Evolutionary conservation across 1,139 yeast genomes (phyloP), one percentile per base, ranked within the genome.

Genomic region (Arxiozyma heterogenica): DNA sequence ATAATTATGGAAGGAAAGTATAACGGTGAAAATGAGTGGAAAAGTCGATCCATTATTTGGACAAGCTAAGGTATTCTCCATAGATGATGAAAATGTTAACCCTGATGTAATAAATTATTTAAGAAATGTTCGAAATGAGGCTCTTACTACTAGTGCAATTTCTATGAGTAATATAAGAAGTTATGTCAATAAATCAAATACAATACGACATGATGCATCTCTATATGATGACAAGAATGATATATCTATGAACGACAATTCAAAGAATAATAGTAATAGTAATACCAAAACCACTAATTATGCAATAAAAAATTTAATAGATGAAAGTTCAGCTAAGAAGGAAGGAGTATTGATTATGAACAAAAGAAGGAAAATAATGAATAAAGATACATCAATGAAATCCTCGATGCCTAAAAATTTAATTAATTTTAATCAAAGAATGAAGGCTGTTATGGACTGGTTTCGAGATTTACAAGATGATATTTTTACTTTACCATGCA

Each of bases 21-120:
- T 15, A 34, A 15, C n/a, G 4, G 39, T 34, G 22, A 30, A 3
- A 18, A 45, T 45, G 47, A 30, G 25, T 45, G 47, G 41, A 25
- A 45, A 45, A 12, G 45, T 60, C 27, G 69, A 66, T 53, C 58
- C 65, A 1, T 43, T 61, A 7, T 67, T 65, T 59, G 71, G 70
- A 2, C 71, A 68, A 53, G 51, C 56, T 6, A 55, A 59, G 18
- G 70, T 59, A 4, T 66, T 68, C 57, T 61, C 60, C 5, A 47
- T 65, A 12, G 55, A 57, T 23, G 66, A 61, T 48, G 54, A 59
- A 0, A 52, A 47, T 4, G 71, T 67, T 1, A 55, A 65, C 51
- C 69, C 69, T 6, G 57, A 55, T 30, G 69, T 59, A 1, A 42
- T 63, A 5, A 30, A 49, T 22, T 68, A 68, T 54, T 55, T 68